Evolutionary conservation across 2,329 filamentous ascomycete species (phyloP).

Genomic region (Penicillium psychrosexuale): DNA sequence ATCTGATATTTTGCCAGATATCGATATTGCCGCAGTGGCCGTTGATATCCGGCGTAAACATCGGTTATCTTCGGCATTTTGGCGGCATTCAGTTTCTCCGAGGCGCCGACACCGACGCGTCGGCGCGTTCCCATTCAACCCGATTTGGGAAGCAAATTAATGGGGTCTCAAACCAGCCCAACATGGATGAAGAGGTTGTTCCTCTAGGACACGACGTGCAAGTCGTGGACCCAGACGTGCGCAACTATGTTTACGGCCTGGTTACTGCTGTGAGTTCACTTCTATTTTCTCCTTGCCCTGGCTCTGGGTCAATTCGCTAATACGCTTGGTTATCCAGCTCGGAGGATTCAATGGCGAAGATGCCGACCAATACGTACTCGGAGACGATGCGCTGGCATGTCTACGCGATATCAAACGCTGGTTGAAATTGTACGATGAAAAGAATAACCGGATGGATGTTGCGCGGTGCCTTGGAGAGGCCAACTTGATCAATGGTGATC

Average conservation of each 20-base stretch:
- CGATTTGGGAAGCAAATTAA: conserved; percentile 17
- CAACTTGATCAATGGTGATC: conserved; percentile 84
- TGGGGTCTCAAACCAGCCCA: conserved; percentile 14
- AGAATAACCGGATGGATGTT: conserved; percentile 89
- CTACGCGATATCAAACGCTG: conserved; percentile 92
- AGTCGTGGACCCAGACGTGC: conserved; percentile 84
- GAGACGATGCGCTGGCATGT: conserved; percentile 88
- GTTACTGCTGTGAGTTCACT: conserved; percentile 74
- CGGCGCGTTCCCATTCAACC: conserved; percentile 20
- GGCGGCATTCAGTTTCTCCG: conserved; percentile 18
- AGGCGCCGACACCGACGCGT: conserved; percentile 25
- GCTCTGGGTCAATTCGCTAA: conserved; percentile 16
- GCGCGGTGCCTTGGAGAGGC: conserved; percentile 88
- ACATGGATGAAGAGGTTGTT: conserved; percentile 43
- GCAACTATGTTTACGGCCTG: conserved; percentile 88
- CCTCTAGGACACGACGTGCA: conserved; percentile 46
- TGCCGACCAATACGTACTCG: conserved; percentile 79
- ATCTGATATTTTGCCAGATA: conserved; percentile 7
- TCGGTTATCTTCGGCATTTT: conserved; percentile 26
- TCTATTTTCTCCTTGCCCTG: background rate
- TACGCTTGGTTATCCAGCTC: conserved; percentile 54
- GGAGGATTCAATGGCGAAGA: conserved; percentile 78
- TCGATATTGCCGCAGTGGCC: background rate
- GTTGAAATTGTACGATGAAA: conserved; percentile 92
- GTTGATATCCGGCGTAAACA: background rate